Evolutionary conservation across 2,329 filamentous ascomycete species (phyloP).

Genomic region (Leptosphaerulina australis): DNA sequence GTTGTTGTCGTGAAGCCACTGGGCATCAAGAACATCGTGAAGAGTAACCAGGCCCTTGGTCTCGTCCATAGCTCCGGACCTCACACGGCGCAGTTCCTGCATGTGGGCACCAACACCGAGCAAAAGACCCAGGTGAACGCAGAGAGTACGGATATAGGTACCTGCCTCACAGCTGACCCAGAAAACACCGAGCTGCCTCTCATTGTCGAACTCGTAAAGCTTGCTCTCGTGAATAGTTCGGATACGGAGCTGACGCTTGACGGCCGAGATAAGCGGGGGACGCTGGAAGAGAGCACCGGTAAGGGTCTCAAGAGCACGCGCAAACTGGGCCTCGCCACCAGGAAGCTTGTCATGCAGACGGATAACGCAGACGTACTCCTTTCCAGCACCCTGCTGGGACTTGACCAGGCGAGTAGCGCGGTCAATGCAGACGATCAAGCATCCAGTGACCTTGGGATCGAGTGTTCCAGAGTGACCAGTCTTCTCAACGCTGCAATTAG

Average conservation of each 20-base stretch:
- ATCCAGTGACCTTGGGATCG: slow-evolving; percentile 97
- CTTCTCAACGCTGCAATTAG: slow-evolving; percentile 74
- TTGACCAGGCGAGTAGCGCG: slow-evolving; percentile 97
- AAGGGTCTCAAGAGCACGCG: slow-evolving; percentile 90
- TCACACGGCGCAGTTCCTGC: slow-evolving; percentile 94
- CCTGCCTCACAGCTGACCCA: slow-evolving; percentile 99
- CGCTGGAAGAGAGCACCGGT: slow-evolving; percentile 97
- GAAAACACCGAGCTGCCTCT: slow-evolving; percentile 95
- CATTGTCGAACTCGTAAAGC: slow-evolving; percentile 95
- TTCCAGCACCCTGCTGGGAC: slow-evolving; percentile 97
- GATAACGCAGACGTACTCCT: slow-evolving; percentile 97
- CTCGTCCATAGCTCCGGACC: slow-evolving; percentile 95
- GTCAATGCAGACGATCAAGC: slow-evolving; percentile 93
- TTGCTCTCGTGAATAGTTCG: slow-evolving; percentile 98
- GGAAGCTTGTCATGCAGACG: slow-evolving; percentile 94
- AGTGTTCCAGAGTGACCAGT: slow-evolving; percentile 98
- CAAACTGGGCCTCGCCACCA: slow-evolving; percentile 90
- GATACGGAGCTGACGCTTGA: slow-evolving; percentile 98
- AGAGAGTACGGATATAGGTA: slow-evolving; percentile 98
- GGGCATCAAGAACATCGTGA: slow-evolving; percentile 93
- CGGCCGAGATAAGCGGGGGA: slow-evolving; percentile 94
- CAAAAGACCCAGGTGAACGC: slow-evolving; percentile 83
- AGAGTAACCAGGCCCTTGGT: slow-evolving; percentile 86
- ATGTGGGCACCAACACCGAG: slow-evolving; percentile 92
- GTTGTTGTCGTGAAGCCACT: slow-evolving; percentile 95